Conservation (phyloP, 371 early-diverging fungal species). For the Syncephalastrum racemosum region DNA sequence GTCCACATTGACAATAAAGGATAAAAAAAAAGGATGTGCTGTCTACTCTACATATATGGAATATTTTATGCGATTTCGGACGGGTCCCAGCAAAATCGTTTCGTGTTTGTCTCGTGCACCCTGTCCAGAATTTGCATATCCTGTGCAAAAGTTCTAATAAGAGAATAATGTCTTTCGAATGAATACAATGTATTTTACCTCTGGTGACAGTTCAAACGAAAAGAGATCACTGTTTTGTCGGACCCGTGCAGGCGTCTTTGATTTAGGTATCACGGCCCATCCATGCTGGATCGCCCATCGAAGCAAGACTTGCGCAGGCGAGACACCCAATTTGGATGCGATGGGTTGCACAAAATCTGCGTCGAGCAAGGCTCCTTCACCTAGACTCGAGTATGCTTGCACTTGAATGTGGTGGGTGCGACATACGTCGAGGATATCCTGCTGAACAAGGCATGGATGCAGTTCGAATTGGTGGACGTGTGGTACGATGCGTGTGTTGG, state of each 20-base stretch:
- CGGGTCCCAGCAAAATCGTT: conserved; percentile 80
- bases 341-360: conserved; percentile 38
- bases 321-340: conserved; percentile 30
- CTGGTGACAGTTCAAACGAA: conserved; percentile 39
- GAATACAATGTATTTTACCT: conserved; percentile 31
- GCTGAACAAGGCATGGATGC: conserved; percentile 56
- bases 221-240: conserved; percentile 53
- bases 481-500: conserved; percentile 63
- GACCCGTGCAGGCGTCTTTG: conserved; percentile 51
- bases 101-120: conserved; percentile 29
- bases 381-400: conserved; percentile 91
- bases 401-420: conserved; percentile 45
- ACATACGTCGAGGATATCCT: conserved; percentile 33
- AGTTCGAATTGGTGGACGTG: conserved; percentile 78
- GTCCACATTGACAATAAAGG: too few species aligned
- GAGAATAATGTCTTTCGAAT: too few species aligned
- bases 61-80: too few species aligned
- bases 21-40: too few species aligned
- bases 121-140: conserved; percentile 58
- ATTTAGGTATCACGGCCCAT: conserved; percentile 67
- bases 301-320: conserved; percentile 71
- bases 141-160: conserved; percentile 21
- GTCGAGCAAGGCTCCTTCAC: conserved; percentile 72
- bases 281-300: conserved; percentile 77
- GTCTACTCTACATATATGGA: too few species aligned